These are phyloP conservation scores for Bretschneidera sinensis DNA, from an alignment of 345 rosid species.

Conservation along the genomic window DNA sequence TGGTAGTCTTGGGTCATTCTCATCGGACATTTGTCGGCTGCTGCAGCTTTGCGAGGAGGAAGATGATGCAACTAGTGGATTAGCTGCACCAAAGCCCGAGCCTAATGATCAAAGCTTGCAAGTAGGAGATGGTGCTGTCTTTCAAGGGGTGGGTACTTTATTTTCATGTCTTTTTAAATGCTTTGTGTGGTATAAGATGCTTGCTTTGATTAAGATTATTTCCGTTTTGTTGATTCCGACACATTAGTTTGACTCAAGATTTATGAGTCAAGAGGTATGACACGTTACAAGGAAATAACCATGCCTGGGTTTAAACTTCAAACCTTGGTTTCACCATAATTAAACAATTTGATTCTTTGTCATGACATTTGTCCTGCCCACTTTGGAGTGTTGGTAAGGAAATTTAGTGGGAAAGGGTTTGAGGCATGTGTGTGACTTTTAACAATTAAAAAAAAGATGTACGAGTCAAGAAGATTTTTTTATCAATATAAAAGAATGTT, in stretches of 20 bases:
- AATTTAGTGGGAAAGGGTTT: too few relatives aligned
- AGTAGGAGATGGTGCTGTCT: slow-evolving; percentile 39
- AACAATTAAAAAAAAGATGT: too few relatives aligned
- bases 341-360: too few relatives aligned
- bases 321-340: too few relatives aligned
- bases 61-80: slow-evolving; percentile 92
- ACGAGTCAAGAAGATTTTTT: neutral
- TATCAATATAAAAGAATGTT: too few relatives aligned
- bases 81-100: slow-evolving; percentile 78
- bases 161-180: neutral
- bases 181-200: slow-evolving; percentile 7
- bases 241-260: slow-evolving; percentile 1
- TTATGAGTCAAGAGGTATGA: neutral
- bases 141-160: slow-evolving; percentile 50
- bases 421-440: too few relatives aligned
- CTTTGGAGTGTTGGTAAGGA: too few relatives aligned
- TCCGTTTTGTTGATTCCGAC: neutral
- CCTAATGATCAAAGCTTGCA: slow-evolving; percentile 70
- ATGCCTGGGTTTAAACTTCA: too few relatives aligned
- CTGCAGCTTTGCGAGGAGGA: slow-evolving; percentile 92
- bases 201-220: neutral
- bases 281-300: too few relatives aligned
- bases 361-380: too few relatives aligned
- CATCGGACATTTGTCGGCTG: slow-evolving; percentile 82
- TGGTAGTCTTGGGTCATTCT: slow-evolving; percentile 79